Conservation (phyloP, 1,139 yeast species). For the Candida sp. region DNA sequence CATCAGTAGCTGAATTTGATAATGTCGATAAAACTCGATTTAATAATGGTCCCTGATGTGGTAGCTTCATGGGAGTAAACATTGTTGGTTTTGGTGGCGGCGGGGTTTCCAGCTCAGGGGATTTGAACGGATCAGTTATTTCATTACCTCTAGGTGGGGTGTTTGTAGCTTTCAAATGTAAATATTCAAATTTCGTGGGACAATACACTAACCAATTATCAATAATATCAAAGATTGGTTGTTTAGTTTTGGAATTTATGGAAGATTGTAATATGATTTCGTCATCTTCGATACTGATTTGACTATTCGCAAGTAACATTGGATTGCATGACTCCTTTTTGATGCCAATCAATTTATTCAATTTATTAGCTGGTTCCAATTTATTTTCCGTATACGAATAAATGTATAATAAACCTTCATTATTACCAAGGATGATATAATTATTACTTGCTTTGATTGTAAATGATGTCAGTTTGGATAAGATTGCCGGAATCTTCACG, state of each 20-base stretch:
- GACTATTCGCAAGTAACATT: constrained; percentile 13
- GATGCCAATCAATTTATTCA: constrained; percentile 17
- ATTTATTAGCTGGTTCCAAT: constrained; percentile 13
- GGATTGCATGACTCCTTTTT: constrained; percentile 24
- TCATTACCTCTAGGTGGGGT: constrained; percentile 2
- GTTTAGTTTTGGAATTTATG: constrained; percentile 23
- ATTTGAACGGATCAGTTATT: constrained; percentile 2
- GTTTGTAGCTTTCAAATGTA: constrained; percentile 19
- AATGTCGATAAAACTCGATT: constrained; percentile 45
- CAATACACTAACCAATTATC: constrained; percentile 52
- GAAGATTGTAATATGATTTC: constrained; percentile 31
- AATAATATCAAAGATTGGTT: constrained; percentile 47
- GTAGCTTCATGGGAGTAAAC: constrained; percentile 45
- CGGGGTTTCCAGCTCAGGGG: constrained; percentile 3
- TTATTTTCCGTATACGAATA: constrained; percentile 8
- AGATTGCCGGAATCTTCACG: background rate
- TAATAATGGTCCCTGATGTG: constrained; percentile 43
- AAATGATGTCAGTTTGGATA: constrained; percentile 2
- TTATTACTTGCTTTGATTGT: constrained; percentile 19
- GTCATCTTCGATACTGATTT: constrained; percentile 14
- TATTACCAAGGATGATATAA: constrained; percentile 20
- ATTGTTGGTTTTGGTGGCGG: constrained; percentile 5
- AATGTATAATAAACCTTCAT: constrained; percentile 21
- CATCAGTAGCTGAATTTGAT: constrained; percentile 54
- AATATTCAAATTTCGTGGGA: constrained; percentile 36